Evolutionary conservation across 2,329 filamentous ascomycete genomes (phyloP).

Genomic region (Cytospora piceicola): DNA sequence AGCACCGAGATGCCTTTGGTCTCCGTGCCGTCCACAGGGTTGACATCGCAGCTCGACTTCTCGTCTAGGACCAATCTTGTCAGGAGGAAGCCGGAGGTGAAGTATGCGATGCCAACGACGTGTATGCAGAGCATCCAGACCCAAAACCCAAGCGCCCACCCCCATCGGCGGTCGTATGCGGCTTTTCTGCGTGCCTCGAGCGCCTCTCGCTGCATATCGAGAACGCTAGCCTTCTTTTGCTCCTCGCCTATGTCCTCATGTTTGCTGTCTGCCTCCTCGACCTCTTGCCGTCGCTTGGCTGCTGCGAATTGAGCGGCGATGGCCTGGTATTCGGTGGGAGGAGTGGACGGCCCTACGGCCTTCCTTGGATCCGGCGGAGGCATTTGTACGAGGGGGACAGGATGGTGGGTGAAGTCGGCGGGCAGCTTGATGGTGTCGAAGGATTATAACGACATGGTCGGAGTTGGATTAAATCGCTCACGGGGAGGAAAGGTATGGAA

Average conservation of each 20-base stretch:
- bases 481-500: slow-evolving; percentile 13
- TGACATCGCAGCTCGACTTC: slow-evolving; percentile 67
- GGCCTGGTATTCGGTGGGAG: slow-evolving; percentile 52
- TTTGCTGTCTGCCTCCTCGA: slow-evolving; percentile 43
- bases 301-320: slow-evolving; percentile 59
- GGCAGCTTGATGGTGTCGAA: background rate
- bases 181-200: slow-evolving; percentile 54
- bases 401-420: slow-evolving; percentile 4
- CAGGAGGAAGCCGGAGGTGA: slow-evolving; percentile 92
- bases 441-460: slow-evolving; percentile 25
- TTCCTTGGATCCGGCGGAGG: slow-evolving; percentile 35
- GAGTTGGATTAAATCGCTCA: slow-evolving; percentile 27
- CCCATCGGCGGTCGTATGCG: slow-evolving; percentile 57
- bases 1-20: slow-evolving; percentile 43
- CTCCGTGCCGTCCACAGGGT: slow-evolving; percentile 56
- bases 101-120: slow-evolving; percentile 81
- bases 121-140: slow-evolving; percentile 74
- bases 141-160: slow-evolving; percentile 70
- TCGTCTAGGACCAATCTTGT: slow-evolving; percentile 81
- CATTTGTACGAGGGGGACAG: slow-evolving; percentile 31
- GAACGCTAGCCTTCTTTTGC: slow-evolving; percentile 42
- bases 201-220: slow-evolving; percentile 50
- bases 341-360: slow-evolving; percentile 33
- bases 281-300: slow-evolving; percentile 55
- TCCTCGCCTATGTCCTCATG: slow-evolving; percentile 31